Base-by-base conservation (phyloP, 305 asterid species). In the Plantago lanceolata region DNA sequence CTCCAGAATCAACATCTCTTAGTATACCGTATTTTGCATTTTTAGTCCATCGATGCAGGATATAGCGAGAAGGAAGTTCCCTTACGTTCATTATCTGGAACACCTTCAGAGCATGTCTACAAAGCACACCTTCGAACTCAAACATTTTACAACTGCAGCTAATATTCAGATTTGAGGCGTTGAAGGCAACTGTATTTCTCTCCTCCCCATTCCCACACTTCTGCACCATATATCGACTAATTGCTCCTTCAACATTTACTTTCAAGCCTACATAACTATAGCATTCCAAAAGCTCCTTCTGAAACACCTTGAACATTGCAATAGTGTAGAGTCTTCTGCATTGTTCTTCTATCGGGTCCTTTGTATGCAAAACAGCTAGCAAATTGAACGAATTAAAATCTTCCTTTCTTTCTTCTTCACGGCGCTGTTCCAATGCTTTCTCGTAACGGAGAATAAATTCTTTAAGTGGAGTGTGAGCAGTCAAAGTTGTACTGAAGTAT, bases 291-390 rank as follows among this genome's bases (percentile, higher is more conserved):
- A 92, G 92, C 85, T 92, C 99, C 76, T 82, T 89, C 73, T 93
- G 99, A 72, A 93, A 89, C 44, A 81, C 86, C 74, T 93, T 90
- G 76, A 93, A 89, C 88, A 85, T 80, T 29, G 83, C 64, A 9
- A 79, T 64, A 3, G 97, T 87, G 85, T 89, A 93, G 2, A 93
- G 92, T 78, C 90, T 71, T 71, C 96, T 72, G 71, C 94, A 85
- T 52, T 93, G 99, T 48, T 89, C 99, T 78, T 93, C 99, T 9
- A 93, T 87, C 3, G 99, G 97, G 69, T 93, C 99, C 73, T 89
- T 87, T 2, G 97, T 87, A 78, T 89, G 97, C 67, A 89, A 59
- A 71, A 80, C 90, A 21, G 90, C 75, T 49, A 81, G 96, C 71
- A 83, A 59, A 64, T 87, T 93, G 45, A 80, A 84, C 1, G 99